These are phyloP conservation scores for Spirogloea muscicola DNA, from an alignment of 139 green algal species.

Conservation along the genomic window DNA sequence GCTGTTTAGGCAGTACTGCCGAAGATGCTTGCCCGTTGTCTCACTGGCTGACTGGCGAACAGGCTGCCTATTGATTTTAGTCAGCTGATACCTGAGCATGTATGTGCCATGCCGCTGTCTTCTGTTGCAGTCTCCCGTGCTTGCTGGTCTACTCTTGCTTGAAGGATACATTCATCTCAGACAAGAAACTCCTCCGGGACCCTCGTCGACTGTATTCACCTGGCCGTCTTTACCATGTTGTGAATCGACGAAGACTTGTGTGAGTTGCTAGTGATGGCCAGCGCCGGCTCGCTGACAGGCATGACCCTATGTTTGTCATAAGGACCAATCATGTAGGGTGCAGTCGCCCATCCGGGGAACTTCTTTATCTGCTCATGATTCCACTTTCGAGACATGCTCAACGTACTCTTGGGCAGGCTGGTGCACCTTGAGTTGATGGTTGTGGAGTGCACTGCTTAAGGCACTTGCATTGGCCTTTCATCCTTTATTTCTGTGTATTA, in stretches of 20 bases:
- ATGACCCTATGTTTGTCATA: neutral
- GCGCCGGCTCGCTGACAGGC: neutral
- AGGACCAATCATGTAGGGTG: neutral
- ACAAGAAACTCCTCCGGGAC: slow-evolving; percentile 22
- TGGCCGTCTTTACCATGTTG: slow-evolving; percentile 18
- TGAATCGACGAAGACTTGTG: slow-evolving; percentile 3
- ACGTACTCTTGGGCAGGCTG: neutral
- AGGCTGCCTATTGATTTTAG: neutral
- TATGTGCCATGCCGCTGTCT: too few relatives aligned
- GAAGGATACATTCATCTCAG: slow-evolving; percentile 9
- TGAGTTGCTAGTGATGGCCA: neutral
- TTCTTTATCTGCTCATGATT: neutral
- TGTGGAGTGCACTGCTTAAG: too few relatives aligned
- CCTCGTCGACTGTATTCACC: slow-evolving; percentile 14
- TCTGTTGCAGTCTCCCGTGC: slow-evolving; percentile 6
- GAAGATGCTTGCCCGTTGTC: too few relatives aligned
- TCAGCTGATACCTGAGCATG: too few relatives aligned
- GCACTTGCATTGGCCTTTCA: neutral
- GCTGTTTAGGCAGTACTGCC: neutral
- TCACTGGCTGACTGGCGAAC: neutral
- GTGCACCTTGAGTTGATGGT: too few relatives aligned
- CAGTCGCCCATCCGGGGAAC: neutral
- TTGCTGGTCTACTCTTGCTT: slow-evolving; percentile 5
- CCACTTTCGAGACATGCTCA: neutral
- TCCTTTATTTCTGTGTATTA: neutral